Base-by-base conservation (phyloP, 257 asterid species). In the Eustoma russellianum region DNA sequence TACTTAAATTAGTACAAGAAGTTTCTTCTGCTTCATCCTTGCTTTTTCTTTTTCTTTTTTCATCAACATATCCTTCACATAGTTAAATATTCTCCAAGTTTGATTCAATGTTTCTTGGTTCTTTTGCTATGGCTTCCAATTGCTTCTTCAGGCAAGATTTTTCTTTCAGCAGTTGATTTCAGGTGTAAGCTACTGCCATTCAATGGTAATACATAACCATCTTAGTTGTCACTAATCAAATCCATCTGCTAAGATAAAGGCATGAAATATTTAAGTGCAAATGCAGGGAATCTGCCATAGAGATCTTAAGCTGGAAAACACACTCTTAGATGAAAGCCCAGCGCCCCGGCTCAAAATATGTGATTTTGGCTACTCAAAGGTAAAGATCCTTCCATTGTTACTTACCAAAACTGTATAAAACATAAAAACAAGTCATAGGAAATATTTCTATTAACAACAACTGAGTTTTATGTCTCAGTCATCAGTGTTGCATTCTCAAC, bases 361-460 rank as follows among this genome's bases (percentile, higher is more conserved):
- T 2, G 93, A 86, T 63, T 86, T 86, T 41, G 93, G 95, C 71
- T 86, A 86, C 58, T 86, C 95, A 8, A 86, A 83, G 77, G 95
- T 74, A 68, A 55, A 52, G 14, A 18, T 12, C 14, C 41, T 45
- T 49, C 60, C 33, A 58, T 33, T 24, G 43, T 30, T 17, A 28
- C 13, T 6, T 28, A 16, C 19, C 19, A 24, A 61, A 41, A 30
- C 15, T 0, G 17, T 30, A 7, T 7, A 2, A 1, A 63, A 5
- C 54, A 35, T 15, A 2, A 10, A 10, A 13, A 16, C 30, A 24
- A 24, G 30, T 24, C 3, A 24, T 24, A 24, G 30, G 3, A 24
- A 24, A 12, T 46, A 7, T 16, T 14, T 53, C 2, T 40, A 18
- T 49, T 60, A 24, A 17, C 70, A 0, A 76, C 6, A 33, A 15